A percentile compares a stretch with the other conserved stretches of the same genome.
Conservation (phyloP, 108 stramenopile genomes). For the Heterococcus sp. region DNA sequence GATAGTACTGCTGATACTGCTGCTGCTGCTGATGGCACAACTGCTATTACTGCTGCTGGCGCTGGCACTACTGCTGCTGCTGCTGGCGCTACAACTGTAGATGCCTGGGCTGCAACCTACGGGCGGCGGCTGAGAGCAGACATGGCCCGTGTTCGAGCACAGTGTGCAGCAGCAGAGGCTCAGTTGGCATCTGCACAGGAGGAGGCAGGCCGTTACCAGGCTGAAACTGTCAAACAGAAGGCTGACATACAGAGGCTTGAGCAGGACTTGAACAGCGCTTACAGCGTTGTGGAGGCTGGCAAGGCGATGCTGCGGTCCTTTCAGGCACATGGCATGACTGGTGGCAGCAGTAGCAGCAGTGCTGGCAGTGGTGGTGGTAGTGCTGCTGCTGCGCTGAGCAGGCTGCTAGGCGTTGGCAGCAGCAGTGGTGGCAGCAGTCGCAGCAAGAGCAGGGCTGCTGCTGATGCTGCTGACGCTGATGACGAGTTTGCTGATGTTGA, state of each 20-base stretch:
- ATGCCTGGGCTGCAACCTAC: not conserved
- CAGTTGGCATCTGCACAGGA: not conserved
- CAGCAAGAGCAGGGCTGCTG: too few species aligned
- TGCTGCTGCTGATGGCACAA: too few species aligned
- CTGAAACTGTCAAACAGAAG: not conserved
- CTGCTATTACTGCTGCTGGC: too few species aligned
- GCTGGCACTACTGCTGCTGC: not conserved
- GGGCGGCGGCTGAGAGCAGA: not conserved
- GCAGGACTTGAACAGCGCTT: not conserved
- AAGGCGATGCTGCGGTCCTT: not conserved
- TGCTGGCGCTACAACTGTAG: not conserved
- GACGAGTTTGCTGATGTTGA: too few species aligned
- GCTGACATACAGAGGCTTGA: not conserved
- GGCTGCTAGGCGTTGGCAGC: too few species aligned
- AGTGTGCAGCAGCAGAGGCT: not conserved
- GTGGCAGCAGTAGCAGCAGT: too few species aligned
- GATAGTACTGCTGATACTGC: too few species aligned
- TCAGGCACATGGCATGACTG: not conserved
- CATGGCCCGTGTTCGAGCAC: not conserved
- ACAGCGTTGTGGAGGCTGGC: not conserved
- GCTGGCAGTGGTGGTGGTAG: too few species aligned
- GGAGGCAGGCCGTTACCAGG: not conserved
- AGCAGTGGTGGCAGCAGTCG: too few species aligned
- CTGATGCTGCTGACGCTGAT: too few species aligned
- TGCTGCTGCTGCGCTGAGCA: too few species aligned